A percentile compares a stretch with the other conserved stretches of the same genome.
phyloP scores from a whole-genome alignment of 768 basidiomycete species.

The Mycena latifolia region DNA sequence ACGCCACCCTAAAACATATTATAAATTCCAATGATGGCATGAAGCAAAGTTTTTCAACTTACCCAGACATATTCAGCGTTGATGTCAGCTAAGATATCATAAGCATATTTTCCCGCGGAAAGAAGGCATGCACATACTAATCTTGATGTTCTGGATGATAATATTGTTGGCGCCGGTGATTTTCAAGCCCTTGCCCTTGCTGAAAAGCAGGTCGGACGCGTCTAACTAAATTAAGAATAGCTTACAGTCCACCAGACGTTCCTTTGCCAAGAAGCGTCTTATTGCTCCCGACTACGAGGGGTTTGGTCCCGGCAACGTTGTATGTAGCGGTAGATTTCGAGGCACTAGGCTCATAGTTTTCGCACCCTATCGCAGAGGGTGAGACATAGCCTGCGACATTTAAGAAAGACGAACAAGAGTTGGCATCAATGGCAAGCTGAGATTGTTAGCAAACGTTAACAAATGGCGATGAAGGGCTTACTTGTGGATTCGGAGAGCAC shows the following conservation, averaged over 20 bases:
- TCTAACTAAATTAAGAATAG: not conserved
- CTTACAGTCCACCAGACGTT: constrained; percentile 38
- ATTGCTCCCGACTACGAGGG: constrained; percentile 40
- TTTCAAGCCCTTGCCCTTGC: constrained; percentile 35
- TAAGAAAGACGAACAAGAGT: constrained; percentile 8
- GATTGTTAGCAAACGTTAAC: not conserved
- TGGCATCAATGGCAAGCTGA: constrained; percentile 19
- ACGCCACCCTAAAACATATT: constrained; percentile 13
- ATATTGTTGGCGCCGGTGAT: constrained; percentile 40
- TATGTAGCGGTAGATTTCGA: constrained; percentile 37
- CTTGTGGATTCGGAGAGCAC: constrained; percentile 41
- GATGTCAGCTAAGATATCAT: constrained; percentile 34
- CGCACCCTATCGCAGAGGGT: constrained; percentile 32
- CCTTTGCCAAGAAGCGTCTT: constrained; percentile 43
- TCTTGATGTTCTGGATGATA: constrained; percentile 41
- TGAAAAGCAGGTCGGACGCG: not conserved
- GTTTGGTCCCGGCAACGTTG: constrained; percentile 36
- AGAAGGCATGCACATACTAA: constrained; percentile 2
- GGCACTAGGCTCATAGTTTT: constrained; percentile 35
- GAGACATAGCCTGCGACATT: not conserved
- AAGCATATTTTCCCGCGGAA: too few species aligned
- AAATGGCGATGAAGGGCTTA: not conserved
- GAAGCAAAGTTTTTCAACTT: not conserved
- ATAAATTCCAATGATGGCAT: not conserved
- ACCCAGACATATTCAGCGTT: constrained; percentile 41